phyloP scores from a whole-genome alignment of 176 grass and related monocot species.

The Pontederia crassipes region DNA sequence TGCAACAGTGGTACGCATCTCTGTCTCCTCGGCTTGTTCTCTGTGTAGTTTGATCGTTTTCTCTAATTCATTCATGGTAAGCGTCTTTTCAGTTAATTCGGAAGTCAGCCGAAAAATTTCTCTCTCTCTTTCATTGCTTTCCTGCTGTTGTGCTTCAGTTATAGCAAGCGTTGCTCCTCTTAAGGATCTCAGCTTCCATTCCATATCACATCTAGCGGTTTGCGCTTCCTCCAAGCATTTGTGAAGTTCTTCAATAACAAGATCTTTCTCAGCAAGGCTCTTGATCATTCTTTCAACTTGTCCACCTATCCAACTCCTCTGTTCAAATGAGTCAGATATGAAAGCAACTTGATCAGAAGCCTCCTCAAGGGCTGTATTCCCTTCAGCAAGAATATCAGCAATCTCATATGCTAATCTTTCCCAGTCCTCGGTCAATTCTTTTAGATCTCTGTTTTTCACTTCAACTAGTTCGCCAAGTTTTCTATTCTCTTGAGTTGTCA shows the following conservation, averaged over 20 bases:
- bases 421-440: slow-evolving; percentile 43
- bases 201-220: slow-evolving; percentile 54
- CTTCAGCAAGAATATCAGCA: slow-evolving; percentile 51
- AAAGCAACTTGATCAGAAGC: slow-evolving; percentile 47
- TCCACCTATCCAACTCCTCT: slow-evolving; percentile 52
- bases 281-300: slow-evolving; percentile 50
- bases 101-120: slow-evolving; percentile 45
- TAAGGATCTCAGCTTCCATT: slow-evolving; percentile 82
- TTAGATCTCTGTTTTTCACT: slow-evolving; percentile 54
- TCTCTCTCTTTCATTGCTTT: slow-evolving; percentile 59
- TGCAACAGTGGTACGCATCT: slow-evolving; percentile 17
- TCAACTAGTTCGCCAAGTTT: slow-evolving; percentile 25
- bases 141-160: slow-evolving; percentile 67
- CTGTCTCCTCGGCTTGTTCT: slow-evolving; percentile 10
- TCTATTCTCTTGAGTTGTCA: slow-evolving; percentile 37
- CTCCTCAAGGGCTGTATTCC: slow-evolving; percentile 53
- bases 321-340: slow-evolving; percentile 44
- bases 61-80: slow-evolving; percentile 10
- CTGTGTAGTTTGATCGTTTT: slow-evolving; percentile 5
- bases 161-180: slow-evolving; percentile 74
- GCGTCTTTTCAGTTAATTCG: slow-evolving; percentile 33
- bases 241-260: slow-evolving; percentile 67
- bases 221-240: slow-evolving; percentile 71
- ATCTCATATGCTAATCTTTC: slow-evolving; percentile 71
- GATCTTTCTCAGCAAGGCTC: slow-evolving; percentile 78